Evolutionary conservation across 139 green algal species (phyloP).

Genomic region (Ettlia oleoabundans): DNA sequence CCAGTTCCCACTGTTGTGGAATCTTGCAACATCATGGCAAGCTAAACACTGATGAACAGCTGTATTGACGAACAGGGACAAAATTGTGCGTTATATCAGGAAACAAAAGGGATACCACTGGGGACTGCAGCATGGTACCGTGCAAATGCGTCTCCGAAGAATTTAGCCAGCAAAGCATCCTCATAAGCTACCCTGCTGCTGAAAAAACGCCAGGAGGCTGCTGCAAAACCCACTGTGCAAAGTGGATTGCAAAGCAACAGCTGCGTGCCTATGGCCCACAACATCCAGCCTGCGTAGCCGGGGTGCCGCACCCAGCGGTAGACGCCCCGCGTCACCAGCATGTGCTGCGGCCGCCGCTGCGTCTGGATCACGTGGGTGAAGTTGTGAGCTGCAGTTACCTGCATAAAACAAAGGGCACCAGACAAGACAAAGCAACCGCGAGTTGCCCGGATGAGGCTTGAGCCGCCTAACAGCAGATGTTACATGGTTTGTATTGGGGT

Average conservation of each 20-base stretch:
- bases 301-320: constrained; percentile 85
- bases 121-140: constrained; percentile 53
- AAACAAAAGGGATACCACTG: constrained; percentile 62
- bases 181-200: constrained; percentile 59
- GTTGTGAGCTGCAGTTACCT: constrained; percentile 64
- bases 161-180: constrained; percentile 61
- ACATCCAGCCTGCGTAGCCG: constrained; percentile 89
- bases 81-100: constrained; percentile 51
- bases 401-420: neutral
- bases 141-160: constrained; percentile 68
- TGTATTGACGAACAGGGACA: too few species aligned
- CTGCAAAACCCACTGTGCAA: constrained; percentile 56
- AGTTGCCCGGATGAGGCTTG: too few species aligned
- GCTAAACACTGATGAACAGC: too few species aligned
- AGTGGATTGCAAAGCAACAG: constrained; percentile 82
- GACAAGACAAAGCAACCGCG: neutral
- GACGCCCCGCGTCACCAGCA: constrained; percentile 64
- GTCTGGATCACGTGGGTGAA: constrained; percentile 81
- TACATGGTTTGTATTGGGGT: too few species aligned
- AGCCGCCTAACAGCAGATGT: too few species aligned
- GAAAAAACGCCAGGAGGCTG: constrained; percentile 74
- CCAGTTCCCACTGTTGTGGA: too few species aligned
- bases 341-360: constrained; percentile 48
- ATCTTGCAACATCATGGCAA: neutral
- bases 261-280: constrained; percentile 88